Percentiles rank a stretch among this genome's conserved stretches.
Evolutionary conservation across 164 flowering plant species (phyloP).

Genomic region (Nymphaea thermarum): DNA sequence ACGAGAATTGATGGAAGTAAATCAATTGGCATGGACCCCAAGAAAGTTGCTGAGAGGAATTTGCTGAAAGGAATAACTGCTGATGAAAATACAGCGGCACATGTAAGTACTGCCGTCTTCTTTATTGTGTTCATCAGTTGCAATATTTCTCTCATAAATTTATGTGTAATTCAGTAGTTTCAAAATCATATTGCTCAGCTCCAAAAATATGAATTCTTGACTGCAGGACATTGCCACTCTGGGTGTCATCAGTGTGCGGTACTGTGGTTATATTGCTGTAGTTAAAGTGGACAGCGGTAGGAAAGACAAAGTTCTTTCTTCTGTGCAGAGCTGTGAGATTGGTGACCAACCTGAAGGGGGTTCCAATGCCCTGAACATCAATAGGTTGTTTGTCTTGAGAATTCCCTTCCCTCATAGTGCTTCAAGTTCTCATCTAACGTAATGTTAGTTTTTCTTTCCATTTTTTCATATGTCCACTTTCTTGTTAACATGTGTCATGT

Average conservation of each 20-base stretch:
- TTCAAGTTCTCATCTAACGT: not conserved
- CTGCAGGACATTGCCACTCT: conserved; percentile 81
- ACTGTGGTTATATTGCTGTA: conserved; percentile 68
- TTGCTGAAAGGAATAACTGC: conserved; percentile 94
- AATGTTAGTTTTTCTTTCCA: no score
- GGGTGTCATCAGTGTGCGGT: conserved; percentile 69
- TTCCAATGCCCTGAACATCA: conserved; percentile 88
- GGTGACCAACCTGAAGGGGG: conserved; percentile 93
- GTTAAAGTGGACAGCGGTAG: conserved; percentile 53
- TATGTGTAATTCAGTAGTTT: not conserved
- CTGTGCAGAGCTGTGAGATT: conserved; percentile 32
- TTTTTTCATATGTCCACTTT: no score
- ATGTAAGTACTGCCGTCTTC: conserved; percentile 35
- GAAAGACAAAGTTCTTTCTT: conserved; percentile 14
- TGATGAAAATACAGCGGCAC: conserved; percentile 98
- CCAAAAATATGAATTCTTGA: not conserved
- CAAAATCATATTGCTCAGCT: not conserved
- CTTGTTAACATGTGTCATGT: not conserved
- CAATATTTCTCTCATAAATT: no score
- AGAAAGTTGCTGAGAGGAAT: conserved; percentile 50
- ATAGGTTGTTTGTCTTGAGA: conserved; percentile 44
- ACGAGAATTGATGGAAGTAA: conserved; percentile 84
- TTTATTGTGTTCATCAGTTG: not conserved
- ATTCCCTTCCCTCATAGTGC: not conserved
- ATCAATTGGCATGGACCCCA: conserved; percentile 43